phyloP scores from a whole-genome alignment of 2,329 filamentous ascomycete genomes.

The Fusarium sp. region DNA sequence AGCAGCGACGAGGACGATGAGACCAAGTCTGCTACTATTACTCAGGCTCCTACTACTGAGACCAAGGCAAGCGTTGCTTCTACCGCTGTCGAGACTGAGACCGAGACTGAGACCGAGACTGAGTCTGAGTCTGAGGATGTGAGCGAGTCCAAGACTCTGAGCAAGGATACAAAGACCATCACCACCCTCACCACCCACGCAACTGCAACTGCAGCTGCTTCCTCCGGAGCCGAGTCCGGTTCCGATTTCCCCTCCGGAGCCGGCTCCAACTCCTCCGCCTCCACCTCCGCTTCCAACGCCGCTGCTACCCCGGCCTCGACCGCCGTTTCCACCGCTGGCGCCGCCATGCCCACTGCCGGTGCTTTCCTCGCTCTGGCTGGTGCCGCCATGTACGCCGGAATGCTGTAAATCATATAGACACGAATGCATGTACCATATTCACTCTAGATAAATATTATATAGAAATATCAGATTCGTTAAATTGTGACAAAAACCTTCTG shows the following conservation, averaged over 20 bases:
- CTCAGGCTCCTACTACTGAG: conserved; percentile 36
- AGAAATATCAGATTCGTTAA: neutral
- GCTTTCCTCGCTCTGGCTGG: conserved; percentile 50
- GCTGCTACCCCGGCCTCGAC: conserved; percentile 35
- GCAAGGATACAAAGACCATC: conserved; percentile 30
- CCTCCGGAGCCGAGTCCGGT: conserved; percentile 26
- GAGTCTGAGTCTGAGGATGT: conserved; percentile 9
- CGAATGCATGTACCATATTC: neutral
- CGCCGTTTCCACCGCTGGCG: conserved; percentile 42
- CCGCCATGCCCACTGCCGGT: conserved; percentile 45
- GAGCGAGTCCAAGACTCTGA: conserved; percentile 11
- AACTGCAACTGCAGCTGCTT: conserved; percentile 33
- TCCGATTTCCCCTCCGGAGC: conserved; percentile 18
- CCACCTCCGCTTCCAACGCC: conserved; percentile 31
- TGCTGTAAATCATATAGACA: conserved; percentile 39
- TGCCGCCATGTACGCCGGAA: conserved; percentile 47
- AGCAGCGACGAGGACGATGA: conserved; percentile 5
- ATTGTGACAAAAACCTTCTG: neutral
- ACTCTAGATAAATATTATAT: neutral
- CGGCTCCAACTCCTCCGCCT: conserved; percentile 31
- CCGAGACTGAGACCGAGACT: too few relatives aligned
- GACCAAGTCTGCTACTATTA: conserved; percentile 30
- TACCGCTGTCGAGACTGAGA: conserved; percentile 10
- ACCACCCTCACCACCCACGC: conserved; percentile 25
- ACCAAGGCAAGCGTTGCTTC: conserved; percentile 12